phyloP scores from a whole-genome alignment of 2,329 filamentous ascomycete genomes.

The Microdochium trichocladiopsis region DNA sequence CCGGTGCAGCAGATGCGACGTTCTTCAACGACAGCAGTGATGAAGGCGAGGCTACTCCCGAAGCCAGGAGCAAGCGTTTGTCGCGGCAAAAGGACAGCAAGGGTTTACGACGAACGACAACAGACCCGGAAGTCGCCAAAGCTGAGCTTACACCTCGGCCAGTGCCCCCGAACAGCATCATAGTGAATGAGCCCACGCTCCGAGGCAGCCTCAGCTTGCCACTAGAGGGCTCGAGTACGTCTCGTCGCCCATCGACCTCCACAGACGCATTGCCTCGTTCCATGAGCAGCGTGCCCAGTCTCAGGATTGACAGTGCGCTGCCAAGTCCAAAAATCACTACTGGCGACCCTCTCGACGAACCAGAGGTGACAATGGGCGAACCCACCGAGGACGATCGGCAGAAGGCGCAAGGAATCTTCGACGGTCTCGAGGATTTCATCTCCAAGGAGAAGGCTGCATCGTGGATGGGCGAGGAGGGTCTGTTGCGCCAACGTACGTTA shows the following conservation, averaged over 20 bases:
- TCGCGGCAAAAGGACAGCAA: neutral
- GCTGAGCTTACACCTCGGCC: neutral
- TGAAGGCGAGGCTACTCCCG: conserved; percentile 21
- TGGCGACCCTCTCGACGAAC: conserved; percentile 45
- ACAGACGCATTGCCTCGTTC: conserved; percentile 37
- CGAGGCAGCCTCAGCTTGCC: conserved; percentile 22
- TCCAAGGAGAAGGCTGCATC: conserved; percentile 73
- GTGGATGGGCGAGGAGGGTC: conserved; percentile 76
- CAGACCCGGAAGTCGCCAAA: neutral
- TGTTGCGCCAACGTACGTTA: conserved; percentile 49
- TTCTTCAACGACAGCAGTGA: conserved; percentile 48
- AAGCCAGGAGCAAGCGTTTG: conserved; percentile 5
- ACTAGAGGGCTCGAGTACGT: conserved; percentile 25
- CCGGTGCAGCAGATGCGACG: conserved; percentile 36
- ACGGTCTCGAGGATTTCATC: conserved; percentile 77
- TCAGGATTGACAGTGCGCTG: conserved; percentile 40
- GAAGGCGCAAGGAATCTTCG: conserved; percentile 76
- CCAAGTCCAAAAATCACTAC: conserved; percentile 25
- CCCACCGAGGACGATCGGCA: conserved; percentile 64
- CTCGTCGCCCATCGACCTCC: conserved; percentile 28
- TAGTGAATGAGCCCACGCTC: neutral
- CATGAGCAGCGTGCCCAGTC: conserved; percentile 37
- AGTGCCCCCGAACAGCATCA: neutral
- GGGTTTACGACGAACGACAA: neutral
- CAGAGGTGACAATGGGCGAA: conserved; percentile 49